Conservation (phyloP, 2,329 filamentous ascomycete species). For the Penicillium sp. region DNA sequence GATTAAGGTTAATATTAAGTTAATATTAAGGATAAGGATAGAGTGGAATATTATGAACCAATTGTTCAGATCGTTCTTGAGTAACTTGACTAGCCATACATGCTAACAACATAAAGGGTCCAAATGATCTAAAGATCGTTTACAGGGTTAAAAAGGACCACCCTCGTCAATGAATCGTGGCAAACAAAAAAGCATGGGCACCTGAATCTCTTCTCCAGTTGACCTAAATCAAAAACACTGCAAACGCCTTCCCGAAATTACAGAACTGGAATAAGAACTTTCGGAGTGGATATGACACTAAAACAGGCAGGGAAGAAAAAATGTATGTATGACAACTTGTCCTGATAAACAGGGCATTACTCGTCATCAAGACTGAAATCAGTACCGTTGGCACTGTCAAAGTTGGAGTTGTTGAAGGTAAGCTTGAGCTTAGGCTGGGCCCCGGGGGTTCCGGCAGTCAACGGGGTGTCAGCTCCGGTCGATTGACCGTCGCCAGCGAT, state of each 20-base stretch:
- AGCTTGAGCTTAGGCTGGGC: slow-evolving; percentile 66
- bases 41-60: background rate
- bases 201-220: background rate
- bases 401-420: slow-evolving; percentile 52
- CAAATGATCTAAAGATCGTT: slow-evolving; percentile 1
- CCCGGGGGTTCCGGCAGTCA: slow-evolving; percentile 56
- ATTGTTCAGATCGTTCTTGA: slow-evolving; percentile 1
- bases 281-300: slow-evolving; percentile 7
- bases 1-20: background rate
- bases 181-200: background rate
- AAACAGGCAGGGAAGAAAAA: slow-evolving; percentile 5
- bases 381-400: slow-evolving; percentile 35
- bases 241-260: slow-evolving; percentile 11
- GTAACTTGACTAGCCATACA: slow-evolving; percentile 7
- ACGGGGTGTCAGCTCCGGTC: slow-evolving; percentile 60
- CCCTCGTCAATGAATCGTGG: background rate
- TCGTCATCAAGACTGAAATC: slow-evolving; percentile 36
- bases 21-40: background rate
- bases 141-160: background rate
- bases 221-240: slow-evolving; percentile 10
- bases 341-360: background rate
- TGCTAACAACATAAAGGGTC: slow-evolving; percentile 7
- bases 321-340: background rate
- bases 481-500: slow-evolving; percentile 50
- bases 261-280: slow-evolving; percentile 5